A percentile compares a stretch with the other conserved stretches of the same genome.
Conservation (phyloP, 106 monocot genomes). For the Apostasia shenzhenica region DNA sequence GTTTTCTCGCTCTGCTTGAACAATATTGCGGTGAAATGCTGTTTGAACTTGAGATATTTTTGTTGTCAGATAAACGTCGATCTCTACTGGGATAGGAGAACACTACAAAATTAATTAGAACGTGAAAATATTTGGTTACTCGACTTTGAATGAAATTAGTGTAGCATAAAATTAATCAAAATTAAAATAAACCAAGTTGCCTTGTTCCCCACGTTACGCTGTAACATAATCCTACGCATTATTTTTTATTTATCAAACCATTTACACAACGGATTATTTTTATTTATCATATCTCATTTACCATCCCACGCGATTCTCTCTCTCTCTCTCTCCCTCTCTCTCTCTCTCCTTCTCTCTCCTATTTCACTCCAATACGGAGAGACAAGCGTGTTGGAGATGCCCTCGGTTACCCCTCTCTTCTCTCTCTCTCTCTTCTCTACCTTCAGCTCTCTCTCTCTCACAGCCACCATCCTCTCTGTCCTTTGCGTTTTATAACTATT, state of each 20-base stretch:
- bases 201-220: constrained; percentile 7
- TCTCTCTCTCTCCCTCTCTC: not conserved
- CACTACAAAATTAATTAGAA: too few species aligned
- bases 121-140: too few species aligned
- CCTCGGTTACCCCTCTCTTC: constrained; percentile 4
- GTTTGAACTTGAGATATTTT: too few species aligned
- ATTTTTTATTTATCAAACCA: not conserved
- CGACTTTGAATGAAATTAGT: too few species aligned
- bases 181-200: not conserved
- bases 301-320: too few species aligned
- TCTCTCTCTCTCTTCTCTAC: constrained; percentile 3
- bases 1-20: too few species aligned
- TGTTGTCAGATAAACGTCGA: too few species aligned
- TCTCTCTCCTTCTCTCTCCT: not conserved
- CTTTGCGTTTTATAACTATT: constrained; percentile 29
- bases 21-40: too few species aligned
- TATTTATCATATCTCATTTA: too few species aligned
- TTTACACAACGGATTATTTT: not conserved
- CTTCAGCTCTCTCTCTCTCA: constrained; percentile 13
- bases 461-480: constrained; percentile 12
- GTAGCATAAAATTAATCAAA: too few species aligned
- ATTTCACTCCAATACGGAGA: not conserved
- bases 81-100: too few species aligned
- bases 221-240: not conserved
- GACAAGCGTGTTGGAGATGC: constrained; percentile 15